Evolutionary conservation across 2,329 filamentous ascomycete species (phyloP), one percentile per base, ranked within the genome.

Genomic region (Endothia cerciana): DNA sequence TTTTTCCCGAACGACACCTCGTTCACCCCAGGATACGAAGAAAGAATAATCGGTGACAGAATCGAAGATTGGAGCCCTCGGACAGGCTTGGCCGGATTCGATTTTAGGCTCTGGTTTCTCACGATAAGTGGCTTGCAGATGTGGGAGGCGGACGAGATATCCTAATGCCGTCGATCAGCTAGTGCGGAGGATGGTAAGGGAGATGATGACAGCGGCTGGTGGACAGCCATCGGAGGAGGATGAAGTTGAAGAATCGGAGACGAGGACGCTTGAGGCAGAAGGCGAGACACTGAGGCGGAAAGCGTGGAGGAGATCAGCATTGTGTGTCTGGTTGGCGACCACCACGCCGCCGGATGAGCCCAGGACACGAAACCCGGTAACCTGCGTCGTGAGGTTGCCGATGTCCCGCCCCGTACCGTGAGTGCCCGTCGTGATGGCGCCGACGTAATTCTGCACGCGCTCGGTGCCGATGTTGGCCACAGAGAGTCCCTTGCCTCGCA

Each of bases 391-490:
- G 38, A 58, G 36, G 55, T 58, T 58, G 2, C 55, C 55, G 11
- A 58, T 15, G 7, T 28, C 33, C 2, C 36, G n/a, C 6, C 55
- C 55, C 11, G 55, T 58, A 30, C 55, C 55, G 22, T 58, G 55
- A 3, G 55, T 58, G 19, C 55, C 55, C n/a, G 55, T 58, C 4
- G 55, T 58, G 55, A 41, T 17, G 10, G 55, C 55, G 10, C 55
- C 55, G 22, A 58, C n/a, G 36, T 40, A 58, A 36, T 58, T 58
- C 8, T 58, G 55, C n/a, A 58, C 55, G 28, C 55, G 36, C 55
- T 58, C 55, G 36, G 55, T 40, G 22, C 55, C 55, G 36, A 58
- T n/a, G 55, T 58, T 58, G 55, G 40, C 10, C 8, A 58, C 19
- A 30, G 55, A 40, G n/a, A 58, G 36, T 15, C 55, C 55, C 17